Conservation (phyloP, 1,284 basidiomycete genomes). For the Apiotrichum montevideense region DNA sequence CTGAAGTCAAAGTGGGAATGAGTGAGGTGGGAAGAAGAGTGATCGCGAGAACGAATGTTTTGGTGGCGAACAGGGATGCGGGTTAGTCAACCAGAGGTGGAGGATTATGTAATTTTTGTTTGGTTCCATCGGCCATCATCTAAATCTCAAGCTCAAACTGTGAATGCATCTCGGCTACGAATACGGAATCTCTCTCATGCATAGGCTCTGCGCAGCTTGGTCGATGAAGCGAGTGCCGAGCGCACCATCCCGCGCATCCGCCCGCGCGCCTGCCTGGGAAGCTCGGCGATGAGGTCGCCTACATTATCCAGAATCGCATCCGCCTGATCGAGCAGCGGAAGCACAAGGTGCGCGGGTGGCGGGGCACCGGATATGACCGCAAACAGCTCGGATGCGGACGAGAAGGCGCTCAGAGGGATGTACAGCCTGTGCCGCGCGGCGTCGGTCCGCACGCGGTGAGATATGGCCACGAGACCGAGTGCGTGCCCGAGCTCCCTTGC, state of each 20-base stretch:
- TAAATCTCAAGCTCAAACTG: no score
- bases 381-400: slow-evolving; percentile 17
- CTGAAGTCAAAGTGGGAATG: no score
- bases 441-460: slow-evolving; percentile 46
- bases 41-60: no score
- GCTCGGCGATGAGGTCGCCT: slow-evolving; percentile 27
- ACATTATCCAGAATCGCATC: slow-evolving; percentile 26
- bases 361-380: slow-evolving; percentile 1
- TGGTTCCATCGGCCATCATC: no score
- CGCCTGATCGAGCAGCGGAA: slow-evolving; percentile 20
- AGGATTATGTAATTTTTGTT: no score
- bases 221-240: no score
- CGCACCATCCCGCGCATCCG: slow-evolving; percentile 23
- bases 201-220: no score
- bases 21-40: no score
- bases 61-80: no score
- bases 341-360: slow-evolving; percentile 5
- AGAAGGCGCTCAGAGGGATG: slow-evolving; percentile 41
- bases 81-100: no score
- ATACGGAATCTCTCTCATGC: no score
- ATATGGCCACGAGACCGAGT: slow-evolving; percentile 48
- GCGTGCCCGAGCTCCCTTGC: slow-evolving; percentile 47
- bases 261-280: slow-evolving; percentile 39
- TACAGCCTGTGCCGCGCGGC: slow-evolving; percentile 44
- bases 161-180: no score